A percentile compares a stretch with the other conserved stretches of the same genome.
Evolutionary conservation across 768 basidiomycete species (phyloP).

Genomic region (Rhodotorula babjevae): DNA sequence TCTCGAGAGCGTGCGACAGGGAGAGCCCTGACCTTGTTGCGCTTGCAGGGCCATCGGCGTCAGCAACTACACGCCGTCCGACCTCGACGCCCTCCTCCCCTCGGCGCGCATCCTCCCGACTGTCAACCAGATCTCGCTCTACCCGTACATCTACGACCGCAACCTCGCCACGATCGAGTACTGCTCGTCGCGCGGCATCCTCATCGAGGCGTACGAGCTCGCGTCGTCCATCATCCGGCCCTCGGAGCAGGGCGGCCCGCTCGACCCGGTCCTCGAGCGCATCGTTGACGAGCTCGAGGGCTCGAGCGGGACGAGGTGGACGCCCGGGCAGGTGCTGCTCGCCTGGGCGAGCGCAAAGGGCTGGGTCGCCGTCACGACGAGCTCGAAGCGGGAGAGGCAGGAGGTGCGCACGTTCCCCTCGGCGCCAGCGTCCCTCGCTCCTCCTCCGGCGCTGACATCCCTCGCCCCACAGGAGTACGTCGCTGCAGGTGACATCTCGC

Average conservation of each 20-base stretch:
- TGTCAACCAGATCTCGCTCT: constrained; percentile 18
- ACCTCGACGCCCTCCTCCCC: constrained; percentile 9
- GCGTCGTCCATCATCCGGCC: not conserved
- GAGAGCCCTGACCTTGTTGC: not conserved
- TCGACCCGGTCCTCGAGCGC: constrained; percentile 3
- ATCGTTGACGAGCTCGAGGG: not conserved
- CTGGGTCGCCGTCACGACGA: not conserved
- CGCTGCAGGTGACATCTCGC: not conserved
- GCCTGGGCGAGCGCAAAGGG: constrained; percentile 12
- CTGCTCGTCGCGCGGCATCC: not conserved
- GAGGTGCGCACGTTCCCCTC: not conserved
- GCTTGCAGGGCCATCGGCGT: not conserved
- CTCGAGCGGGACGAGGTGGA: not conserved
- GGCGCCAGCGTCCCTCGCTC: not conserved
- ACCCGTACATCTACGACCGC: constrained; percentile 16
- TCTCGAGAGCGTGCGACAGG: too few species aligned
- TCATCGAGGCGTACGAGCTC: constrained; percentile 17
- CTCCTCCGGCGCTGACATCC: too few species aligned
- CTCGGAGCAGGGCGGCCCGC: constrained; percentile 11
- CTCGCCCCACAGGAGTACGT: constrained; percentile 1
- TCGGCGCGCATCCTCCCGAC: not conserved
- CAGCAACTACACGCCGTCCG: not conserved
- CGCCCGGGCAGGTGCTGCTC: constrained; percentile 6
- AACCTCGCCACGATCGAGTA: not conserved
- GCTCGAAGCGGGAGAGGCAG: constrained; percentile 1